phyloP scores from a whole-genome alignment of 1,284 basidiomycete genomes.

The Fistulinella staudtii region DNA sequence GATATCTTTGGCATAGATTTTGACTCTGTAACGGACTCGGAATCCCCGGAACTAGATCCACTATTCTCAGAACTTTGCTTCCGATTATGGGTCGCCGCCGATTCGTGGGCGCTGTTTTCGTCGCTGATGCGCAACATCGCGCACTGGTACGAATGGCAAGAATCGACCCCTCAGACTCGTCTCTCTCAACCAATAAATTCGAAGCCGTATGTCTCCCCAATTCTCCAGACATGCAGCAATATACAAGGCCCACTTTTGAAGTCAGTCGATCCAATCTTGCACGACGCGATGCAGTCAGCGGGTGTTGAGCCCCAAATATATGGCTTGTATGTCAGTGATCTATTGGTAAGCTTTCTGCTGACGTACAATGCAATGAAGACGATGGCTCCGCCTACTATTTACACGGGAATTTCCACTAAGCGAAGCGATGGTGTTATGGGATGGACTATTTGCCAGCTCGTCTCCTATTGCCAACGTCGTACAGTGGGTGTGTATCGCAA shows the following conservation, averaged over 20 bases:
- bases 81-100: slow-evolving; percentile 69
- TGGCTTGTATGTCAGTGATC: slow-evolving; percentile 62
- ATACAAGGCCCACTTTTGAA: slow-evolving; percentile 73
- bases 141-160: slow-evolving; percentile 89
- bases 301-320: slow-evolving; percentile 93
- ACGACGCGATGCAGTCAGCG: slow-evolving; percentile 67
- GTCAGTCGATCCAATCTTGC: slow-evolving; percentile 79
- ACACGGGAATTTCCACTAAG: slow-evolving; percentile 80
- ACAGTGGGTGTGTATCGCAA: slow-evolving; percentile 84
- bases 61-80: slow-evolving; percentile 60
- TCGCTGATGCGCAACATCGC: slow-evolving; percentile 74
- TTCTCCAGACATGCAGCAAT: slow-evolving; percentile 74
- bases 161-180: slow-evolving; percentile 39
- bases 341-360: slow-evolving; percentile 8
- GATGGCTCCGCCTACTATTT: slow-evolving; percentile 88
- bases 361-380: slow-evolving; percentile 43
- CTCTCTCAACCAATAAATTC: slow-evolving; percentile 45
- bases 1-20: slow-evolving; percentile 46
- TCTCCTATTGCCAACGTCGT: slow-evolving; percentile 67
- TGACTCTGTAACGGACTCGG: slow-evolving; percentile 60
- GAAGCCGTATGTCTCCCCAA: slow-evolving; percentile 72
- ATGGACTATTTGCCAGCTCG: slow-evolving; percentile 81
- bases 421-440: slow-evolving; percentile 83
- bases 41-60: slow-evolving; percentile 27
- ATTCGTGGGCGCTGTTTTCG: slow-evolving; percentile 80